Base-by-base conservation (phyloP, 768 basidiomycete species). In the Candolleomyces efflorescens region DNA sequence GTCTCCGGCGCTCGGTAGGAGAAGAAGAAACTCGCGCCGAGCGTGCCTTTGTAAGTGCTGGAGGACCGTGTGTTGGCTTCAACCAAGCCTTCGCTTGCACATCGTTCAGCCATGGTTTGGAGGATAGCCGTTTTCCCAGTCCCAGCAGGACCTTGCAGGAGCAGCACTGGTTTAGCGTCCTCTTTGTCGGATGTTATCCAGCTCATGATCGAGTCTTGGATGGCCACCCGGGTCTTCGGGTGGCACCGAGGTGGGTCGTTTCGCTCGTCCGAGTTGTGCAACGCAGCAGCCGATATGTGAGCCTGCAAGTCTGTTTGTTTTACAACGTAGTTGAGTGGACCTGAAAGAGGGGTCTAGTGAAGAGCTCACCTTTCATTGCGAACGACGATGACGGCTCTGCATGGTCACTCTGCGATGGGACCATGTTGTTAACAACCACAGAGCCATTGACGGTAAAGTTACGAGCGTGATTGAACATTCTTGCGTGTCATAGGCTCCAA, bases 21-120 rank as follows among this genome's bases (percentile, higher is more conserved):
- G 55, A 62, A 62, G 58, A 62, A 59, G 45, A 59, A 62, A 22
- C 51, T 56, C 2, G 54, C 61, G 2, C 52, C 54, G 10, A 62
- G 55, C 1, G n/a, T n/a, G n/a, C n/a, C n/a, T n/a, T n/a, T n/a
- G n/a, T n/a, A n/a, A n/a, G n/a, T n/a, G n/a, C n/a, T n/a, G n/a
- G n/a, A n/a, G n/a, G n/a, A n/a, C n/a, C n/a, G n/a, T n/a, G n/a
- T n/a, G n/a, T n/a, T n/a, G n/a, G n/a, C n/a, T n/a, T n/a, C n/a
- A n/a, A n/a, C n/a, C n/a, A 47, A 36, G n/a, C 55, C 54, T 17
- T 48, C 43, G 17, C 26, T 45, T 9, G 37, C 24, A 37, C 54
- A 56, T 11, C 24, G 36, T 20, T 59, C 55, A 17, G 61, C 49
- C 18, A 62, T 43, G 26, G 51, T 56, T 15, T 55, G 54, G 18